A percentile compares a stretch with the other conserved stretches of the same genome.
Conservation (phyloP, 768 basidiomycete genomes). For the Termitomyces heimii region DNA sequence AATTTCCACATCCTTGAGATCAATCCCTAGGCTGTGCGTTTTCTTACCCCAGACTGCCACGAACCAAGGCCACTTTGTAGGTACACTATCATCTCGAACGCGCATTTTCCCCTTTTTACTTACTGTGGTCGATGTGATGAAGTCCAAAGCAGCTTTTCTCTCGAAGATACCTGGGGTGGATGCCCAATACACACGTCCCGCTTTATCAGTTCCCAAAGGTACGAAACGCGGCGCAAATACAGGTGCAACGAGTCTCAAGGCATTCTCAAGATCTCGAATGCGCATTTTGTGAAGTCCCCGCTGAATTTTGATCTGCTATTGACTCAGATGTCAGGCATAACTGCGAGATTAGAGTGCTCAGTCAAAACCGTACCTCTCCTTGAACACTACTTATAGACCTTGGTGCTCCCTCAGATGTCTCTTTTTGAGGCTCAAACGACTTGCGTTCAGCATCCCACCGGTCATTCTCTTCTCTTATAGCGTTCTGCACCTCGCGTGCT, state of each 20-base stretch:
- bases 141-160: slow-evolving; percentile 43
- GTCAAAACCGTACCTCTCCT: slow-evolving; percentile 3
- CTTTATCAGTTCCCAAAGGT: slow-evolving; percentile 62
- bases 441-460: slow-evolving; percentile 46
- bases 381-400: slow-evolving; percentile 12
- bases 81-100: slow-evolving; percentile 33
- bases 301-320: slow-evolving; percentile 39
- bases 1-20: slow-evolving; percentile 10
- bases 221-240: slow-evolving; percentile 48
- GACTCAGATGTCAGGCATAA: background rate
- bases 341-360: background rate
- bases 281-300: slow-evolving; percentile 44
- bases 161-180: slow-evolving; percentile 56
- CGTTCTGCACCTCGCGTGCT: slow-evolving; percentile 45
- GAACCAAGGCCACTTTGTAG: slow-evolving; percentile 71
- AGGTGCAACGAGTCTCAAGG: slow-evolving; percentile 41
- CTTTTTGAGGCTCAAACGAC: slow-evolving; percentile 17
- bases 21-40: slow-evolving; percentile 21
- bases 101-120: slow-evolving; percentile 32
- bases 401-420: slow-evolving; percentile 11
- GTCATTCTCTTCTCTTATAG: slow-evolving; percentile 49
- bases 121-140: slow-evolving; percentile 20
- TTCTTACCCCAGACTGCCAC: slow-evolving; percentile 68
- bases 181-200: slow-evolving; percentile 64
- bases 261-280: slow-evolving; percentile 46